phyloP scores from a whole-genome alignment of 163 green algal genomes.

The Picocystis sp. region DNA sequence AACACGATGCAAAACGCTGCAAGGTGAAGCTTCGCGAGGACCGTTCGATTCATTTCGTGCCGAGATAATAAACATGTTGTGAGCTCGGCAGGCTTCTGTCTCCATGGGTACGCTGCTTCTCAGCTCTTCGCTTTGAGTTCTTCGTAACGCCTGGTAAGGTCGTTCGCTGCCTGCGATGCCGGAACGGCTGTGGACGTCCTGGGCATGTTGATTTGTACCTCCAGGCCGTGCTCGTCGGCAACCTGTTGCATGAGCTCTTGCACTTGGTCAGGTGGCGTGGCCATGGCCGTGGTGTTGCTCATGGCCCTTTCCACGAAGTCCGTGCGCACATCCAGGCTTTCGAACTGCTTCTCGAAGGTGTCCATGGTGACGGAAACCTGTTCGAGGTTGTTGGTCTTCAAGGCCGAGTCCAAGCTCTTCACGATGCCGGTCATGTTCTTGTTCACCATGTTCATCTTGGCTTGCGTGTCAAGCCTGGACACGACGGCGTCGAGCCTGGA shows the following conservation, averaged over 20 bases:
- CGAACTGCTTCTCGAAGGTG: constrained; percentile 87
- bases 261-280: constrained; percentile 67
- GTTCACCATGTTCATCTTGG: constrained; percentile 61
- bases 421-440: constrained; percentile 86
- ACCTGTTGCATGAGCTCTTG: constrained; percentile 59
- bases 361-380: constrained; percentile 64
- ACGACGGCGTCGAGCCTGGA: constrained; percentile 82
- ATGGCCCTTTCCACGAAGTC: constrained; percentile 80
- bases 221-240: constrained; percentile 81
- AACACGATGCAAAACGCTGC: no score
- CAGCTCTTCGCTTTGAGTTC: constrained; percentile 37
- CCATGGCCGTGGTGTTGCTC: constrained; percentile 56
- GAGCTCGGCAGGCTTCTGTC: no score
- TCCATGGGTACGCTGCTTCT: no score
- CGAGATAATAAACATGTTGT: no score
- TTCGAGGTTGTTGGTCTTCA: constrained; percentile 82
- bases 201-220: constrained; percentile 49
- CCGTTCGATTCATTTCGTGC: no score
- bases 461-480: constrained; percentile 72
- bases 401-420: constrained; percentile 64
- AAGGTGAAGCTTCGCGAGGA: no score
- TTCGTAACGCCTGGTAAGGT: constrained; percentile 50
- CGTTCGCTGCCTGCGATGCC: constrained; percentile 24
- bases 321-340: constrained; percentile 85
- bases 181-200: constrained; percentile 20